Evolutionary conservation across 305 asterid genomes (phyloP).

Genomic region (Euphrasia arctica): DNA sequence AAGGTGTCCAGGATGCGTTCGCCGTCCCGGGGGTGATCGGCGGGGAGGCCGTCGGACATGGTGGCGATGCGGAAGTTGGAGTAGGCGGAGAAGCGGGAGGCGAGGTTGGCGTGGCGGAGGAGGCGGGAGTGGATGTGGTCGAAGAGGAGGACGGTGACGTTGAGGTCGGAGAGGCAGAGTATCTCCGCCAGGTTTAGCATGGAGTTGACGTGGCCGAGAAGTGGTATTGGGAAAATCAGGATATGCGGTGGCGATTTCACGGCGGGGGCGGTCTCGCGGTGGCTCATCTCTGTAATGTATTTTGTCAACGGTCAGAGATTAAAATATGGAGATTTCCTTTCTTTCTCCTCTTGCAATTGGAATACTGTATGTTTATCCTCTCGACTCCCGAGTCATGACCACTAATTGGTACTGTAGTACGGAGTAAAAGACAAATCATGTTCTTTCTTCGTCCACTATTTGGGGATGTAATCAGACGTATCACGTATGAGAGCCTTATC

Average conservation of each 20-base stretch:
- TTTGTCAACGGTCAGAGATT: too few species aligned
- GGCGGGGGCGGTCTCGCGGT: constrained; percentile 1
- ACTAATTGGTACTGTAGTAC: too few species aligned
- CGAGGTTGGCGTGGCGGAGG: constrained; percentile 7
- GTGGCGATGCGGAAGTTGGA: constrained; percentile 3
- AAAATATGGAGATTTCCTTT: too few species aligned
- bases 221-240: background rate
- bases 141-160: constrained; percentile 10
- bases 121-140: constrained; percentile 7
- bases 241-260: background rate
- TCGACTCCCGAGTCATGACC: too few species aligned
- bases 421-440: too few species aligned
- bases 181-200: constrained; percentile 12
- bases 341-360: too few species aligned
- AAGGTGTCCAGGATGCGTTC: constrained; percentile 4
- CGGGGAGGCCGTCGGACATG: constrained; percentile 10
- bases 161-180: constrained; percentile 2
- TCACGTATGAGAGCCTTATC: too few species aligned
- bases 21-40: background rate
- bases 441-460: too few species aligned
- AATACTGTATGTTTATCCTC: too few species aligned
- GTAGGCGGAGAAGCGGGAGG: constrained; percentile 9
- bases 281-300: background rate
- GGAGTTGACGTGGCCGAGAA: background rate
- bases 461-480: too few species aligned